A percentile compares a stretch with the other conserved stretches of the same genome.
Conservation (phyloP, 2,329 filamentous ascomycete genomes). For the Sporothrix brunneoviolacea region DNA sequence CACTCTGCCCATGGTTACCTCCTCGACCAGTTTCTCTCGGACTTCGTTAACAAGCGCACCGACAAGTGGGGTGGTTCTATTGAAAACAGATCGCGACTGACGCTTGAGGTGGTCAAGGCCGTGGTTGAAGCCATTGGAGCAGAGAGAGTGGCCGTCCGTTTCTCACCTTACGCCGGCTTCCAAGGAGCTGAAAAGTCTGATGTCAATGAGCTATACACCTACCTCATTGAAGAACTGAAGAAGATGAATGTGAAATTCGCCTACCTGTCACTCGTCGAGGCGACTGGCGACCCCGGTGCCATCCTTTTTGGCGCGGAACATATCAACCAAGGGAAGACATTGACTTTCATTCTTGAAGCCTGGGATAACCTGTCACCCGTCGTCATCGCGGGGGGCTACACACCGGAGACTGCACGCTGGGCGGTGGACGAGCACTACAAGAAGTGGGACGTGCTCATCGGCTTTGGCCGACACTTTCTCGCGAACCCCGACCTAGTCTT, state of each 20-base stretch:
- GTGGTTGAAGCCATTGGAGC: slow-evolving; percentile 45
- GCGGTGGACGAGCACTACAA: slow-evolving; percentile 24
- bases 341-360: slow-evolving; percentile 26
- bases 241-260: slow-evolving; percentile 31
- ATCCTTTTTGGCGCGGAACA: slow-evolving; percentile 32
- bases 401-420: slow-evolving; percentile 19
- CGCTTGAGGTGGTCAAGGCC: slow-evolving; percentile 59
- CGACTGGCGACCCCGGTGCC: slow-evolving; percentile 30
- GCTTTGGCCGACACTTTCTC: slow-evolving; percentile 36
- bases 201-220: background rate
- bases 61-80: slow-evolving; percentile 63
- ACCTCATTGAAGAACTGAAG: slow-evolving; percentile 8
- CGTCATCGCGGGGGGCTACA: slow-evolving; percentile 26
- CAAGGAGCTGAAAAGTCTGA: slow-evolving; percentile 48
- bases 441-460: slow-evolving; percentile 26
- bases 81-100: slow-evolving; percentile 64
- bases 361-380: slow-evolving; percentile 26
- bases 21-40: slow-evolving; percentile 62
- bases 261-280: slow-evolving; percentile 53
- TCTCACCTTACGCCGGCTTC: slow-evolving; percentile 50
- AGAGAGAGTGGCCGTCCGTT: slow-evolving; percentile 42
- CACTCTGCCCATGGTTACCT: slow-evolving; percentile 78
- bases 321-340: slow-evolving; percentile 26
- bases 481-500: slow-evolving; percentile 40
- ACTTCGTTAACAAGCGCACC: slow-evolving; percentile 59